Evolutionary conservation across 805 yeast species (phyloP).

Genomic region (Barnettozyma salicaria): DNA sequence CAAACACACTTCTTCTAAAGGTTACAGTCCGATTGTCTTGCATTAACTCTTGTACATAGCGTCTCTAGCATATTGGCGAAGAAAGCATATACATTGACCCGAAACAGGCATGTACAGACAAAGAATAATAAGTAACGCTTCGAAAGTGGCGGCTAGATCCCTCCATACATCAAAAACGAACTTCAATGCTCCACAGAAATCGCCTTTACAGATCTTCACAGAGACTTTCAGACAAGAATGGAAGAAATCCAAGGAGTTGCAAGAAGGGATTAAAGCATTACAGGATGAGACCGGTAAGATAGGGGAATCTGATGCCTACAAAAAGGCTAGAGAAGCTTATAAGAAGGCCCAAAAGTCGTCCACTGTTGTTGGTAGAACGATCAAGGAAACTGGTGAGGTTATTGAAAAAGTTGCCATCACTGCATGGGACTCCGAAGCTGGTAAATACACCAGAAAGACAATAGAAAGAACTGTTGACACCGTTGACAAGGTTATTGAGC

Average conservation of each 20-base stretch:
- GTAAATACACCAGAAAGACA: slow-evolving; percentile 80
- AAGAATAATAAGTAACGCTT: slow-evolving; percentile 4
- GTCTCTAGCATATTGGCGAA: too few relatives aligned
- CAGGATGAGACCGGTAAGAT: slow-evolving; percentile 94
- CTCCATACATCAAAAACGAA: slow-evolving; percentile 18
- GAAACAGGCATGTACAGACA: slow-evolving; percentile 7
- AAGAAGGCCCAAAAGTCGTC: slow-evolving; percentile 72
- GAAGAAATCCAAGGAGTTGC: slow-evolving; percentile 83
- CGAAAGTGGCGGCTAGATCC: slow-evolving; percentile 14
- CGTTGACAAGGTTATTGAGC: slow-evolving; percentile 85
- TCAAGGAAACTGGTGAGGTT: slow-evolving; percentile 86
- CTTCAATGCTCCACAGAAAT: slow-evolving; percentile 37
- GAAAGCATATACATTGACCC: not conserved
- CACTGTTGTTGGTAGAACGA: slow-evolving; percentile 65
- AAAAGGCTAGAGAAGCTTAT: slow-evolving; percentile 88
- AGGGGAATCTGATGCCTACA: slow-evolving; percentile 91
- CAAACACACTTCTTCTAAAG: too few relatives aligned
- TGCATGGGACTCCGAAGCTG: slow-evolving; percentile 96
- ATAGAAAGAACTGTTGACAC: slow-evolving; percentile 78
- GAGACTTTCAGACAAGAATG: slow-evolving; percentile 90
- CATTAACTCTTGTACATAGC: too few relatives aligned
- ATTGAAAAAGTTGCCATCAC: slow-evolving; percentile 84
- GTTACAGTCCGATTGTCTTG: too few relatives aligned
- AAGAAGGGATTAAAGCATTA: slow-evolving; percentile 86
- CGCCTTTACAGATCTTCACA: slow-evolving; percentile 88